Percentiles rank a stretch among this genome's conserved stretches.
These are phyloP conservation scores for Bassia scoparia DNA, from an alignment of 148 eudicot genomes.

Conservation along the genomic window DNA sequence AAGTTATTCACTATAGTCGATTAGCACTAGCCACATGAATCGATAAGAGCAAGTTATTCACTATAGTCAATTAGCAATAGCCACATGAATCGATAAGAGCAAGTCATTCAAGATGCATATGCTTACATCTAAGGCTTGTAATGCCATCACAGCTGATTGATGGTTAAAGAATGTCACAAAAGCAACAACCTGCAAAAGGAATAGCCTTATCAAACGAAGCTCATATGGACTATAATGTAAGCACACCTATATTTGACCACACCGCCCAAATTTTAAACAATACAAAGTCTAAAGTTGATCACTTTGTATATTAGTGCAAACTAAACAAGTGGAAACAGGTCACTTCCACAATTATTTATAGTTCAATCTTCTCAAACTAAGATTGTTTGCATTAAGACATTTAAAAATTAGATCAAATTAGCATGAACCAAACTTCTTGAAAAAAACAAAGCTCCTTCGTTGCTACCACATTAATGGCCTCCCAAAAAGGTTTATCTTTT, in stretches of 20 bases:
- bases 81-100: neutral
- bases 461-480: neutral
- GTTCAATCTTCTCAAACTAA: too few species aligned
- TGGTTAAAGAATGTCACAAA: slow-evolving; percentile 87
- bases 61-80: neutral
- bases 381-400: neutral
- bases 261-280: too few species aligned
- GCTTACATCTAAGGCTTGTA: slow-evolving; percentile 66
- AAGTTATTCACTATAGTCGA: neutral
- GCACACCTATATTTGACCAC: too few species aligned
- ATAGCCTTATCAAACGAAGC: neutral
- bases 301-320: neutral
- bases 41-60: neutral
- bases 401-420: too few species aligned
- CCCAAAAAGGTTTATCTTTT: neutral
- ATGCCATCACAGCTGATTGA: slow-evolving; percentile 72
- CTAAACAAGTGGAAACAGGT: neutral
- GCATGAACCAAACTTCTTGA: neutral
- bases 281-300: too few species aligned
- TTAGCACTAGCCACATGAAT: neutral
- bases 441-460: neutral
- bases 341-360: neutral
- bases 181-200: slow-evolving; percentile 73
- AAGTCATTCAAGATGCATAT: neutral
- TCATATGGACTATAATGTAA: neutral